Evolutionary conservation across 2,329 filamentous ascomycete species (phyloP).

Genomic region (Penicillium hordei): DNA sequence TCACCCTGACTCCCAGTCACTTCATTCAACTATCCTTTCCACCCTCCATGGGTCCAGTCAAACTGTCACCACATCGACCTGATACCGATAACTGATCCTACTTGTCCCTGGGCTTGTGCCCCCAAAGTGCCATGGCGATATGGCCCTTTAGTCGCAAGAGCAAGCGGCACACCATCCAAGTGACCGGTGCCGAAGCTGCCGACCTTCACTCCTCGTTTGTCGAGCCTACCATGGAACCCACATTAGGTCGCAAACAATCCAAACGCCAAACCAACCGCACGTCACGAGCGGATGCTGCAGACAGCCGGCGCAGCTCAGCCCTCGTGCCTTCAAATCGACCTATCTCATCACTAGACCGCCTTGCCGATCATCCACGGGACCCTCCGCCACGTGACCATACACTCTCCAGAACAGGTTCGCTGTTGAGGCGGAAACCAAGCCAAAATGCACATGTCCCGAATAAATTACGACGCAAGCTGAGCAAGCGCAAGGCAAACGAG

Average conservation of each 20-base stretch:
- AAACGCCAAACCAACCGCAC: conserved; percentile 36
- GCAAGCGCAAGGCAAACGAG: conserved; percentile 74
- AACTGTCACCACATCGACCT: conserved; percentile 16
- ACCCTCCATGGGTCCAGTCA: conserved; percentile 32
- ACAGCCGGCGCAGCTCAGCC: conserved; percentile 17
- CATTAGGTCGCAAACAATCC: conserved; percentile 33
- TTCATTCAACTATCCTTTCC: neutral
- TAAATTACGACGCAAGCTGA: conserved; percentile 67
- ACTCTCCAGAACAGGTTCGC: conserved; percentile 50
- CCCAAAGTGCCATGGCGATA: conserved; percentile 62
- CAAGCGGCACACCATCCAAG: conserved; percentile 63
- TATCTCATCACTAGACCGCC: conserved; percentile 22
- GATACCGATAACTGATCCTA: conserved; percentile 23
- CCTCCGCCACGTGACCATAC: conserved; percentile 30
- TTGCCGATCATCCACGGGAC: conserved; percentile 21
- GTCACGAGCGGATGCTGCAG: conserved; percentile 27
- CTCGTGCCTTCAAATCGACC: conserved; percentile 16
- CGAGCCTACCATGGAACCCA: conserved; percentile 26
- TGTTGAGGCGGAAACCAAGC: conserved; percentile 58
- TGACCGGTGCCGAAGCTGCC: conserved; percentile 53
- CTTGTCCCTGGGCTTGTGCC: conserved; percentile 14
- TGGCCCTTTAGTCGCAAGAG: conserved; percentile 80
- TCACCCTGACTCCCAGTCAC: neutral
- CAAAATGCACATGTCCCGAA: conserved; percentile 52
- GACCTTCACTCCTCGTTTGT: conserved; percentile 39